Percentiles rank a stretch among this genome's conserved stretches.
Conservation (phyloP, 2,329 filamentous ascomycete genomes). For the Didymosphaeria variabile region DNA sequence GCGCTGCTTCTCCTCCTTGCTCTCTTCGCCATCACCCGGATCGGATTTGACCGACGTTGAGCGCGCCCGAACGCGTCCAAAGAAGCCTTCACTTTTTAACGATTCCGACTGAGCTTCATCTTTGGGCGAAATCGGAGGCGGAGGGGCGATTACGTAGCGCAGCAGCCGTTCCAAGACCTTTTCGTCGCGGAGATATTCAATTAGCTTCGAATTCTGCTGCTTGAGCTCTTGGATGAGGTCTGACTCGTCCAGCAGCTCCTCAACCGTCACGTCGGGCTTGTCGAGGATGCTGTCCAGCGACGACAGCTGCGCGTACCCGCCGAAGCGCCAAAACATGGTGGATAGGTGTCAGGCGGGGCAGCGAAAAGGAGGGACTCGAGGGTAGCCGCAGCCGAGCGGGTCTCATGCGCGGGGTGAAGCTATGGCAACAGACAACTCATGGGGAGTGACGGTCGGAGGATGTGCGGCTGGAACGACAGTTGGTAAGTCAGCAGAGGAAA, state of each 20-base stretch:
- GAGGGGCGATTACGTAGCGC: slow-evolving; percentile 88
- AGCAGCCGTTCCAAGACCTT: slow-evolving; percentile 84
- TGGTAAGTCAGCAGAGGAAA: slow-evolving; percentile 7
- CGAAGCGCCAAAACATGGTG: slow-evolving; percentile 99
- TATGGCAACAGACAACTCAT: slow-evolving; percentile 23
- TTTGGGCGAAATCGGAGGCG: slow-evolving; percentile 54
- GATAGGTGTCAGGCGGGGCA: slow-evolving; percentile 41
- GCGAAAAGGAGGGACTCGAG: slow-evolving; percentile 37
- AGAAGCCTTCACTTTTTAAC: slow-evolving; percentile 56
- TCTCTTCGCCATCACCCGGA: slow-evolving; percentile 60
- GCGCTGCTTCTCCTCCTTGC: slow-evolving; percentile 88
- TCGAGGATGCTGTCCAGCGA: slow-evolving; percentile 97
- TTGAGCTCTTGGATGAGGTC: slow-evolving; percentile 98
- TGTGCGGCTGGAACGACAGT: slow-evolving; percentile 14
- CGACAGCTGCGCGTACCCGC: slow-evolving; percentile 97
- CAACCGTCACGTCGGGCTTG: slow-evolving; percentile 90
- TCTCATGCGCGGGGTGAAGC: slow-evolving; percentile 26
- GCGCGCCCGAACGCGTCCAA: slow-evolving; percentile 55
- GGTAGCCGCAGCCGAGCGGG: slow-evolving; percentile 27
- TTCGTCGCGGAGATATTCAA: slow-evolving; percentile 93
- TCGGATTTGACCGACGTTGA: slow-evolving; percentile 56
- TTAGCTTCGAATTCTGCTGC: slow-evolving; percentile 96
- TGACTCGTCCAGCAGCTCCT: slow-evolving; percentile 94
- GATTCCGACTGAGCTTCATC: slow-evolving; percentile 55
- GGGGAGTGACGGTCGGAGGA: slow-evolving; percentile 20